These are phyloP conservation scores for Rutstroemia sp. DNA, from an alignment of 2,329 filamentous ascomycete species.

Conservation along the genomic window DNA sequence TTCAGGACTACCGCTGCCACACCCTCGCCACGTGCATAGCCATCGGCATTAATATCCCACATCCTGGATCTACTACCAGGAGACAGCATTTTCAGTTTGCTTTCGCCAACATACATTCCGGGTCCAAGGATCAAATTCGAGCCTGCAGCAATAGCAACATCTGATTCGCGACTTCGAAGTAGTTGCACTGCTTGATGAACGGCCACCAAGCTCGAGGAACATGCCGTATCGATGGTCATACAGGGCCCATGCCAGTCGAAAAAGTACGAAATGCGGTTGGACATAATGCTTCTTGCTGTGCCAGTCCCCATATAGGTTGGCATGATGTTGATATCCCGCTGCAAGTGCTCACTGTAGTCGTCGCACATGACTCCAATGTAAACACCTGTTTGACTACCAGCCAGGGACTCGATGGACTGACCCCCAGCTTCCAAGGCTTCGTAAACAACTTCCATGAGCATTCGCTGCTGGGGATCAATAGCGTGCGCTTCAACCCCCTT, in stretches of 20 bases:
- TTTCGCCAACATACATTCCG: slow-evolving; percentile 30
- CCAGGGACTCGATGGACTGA: no score
- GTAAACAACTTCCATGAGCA: no score
- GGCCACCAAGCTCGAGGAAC: slow-evolving; percentile 46
- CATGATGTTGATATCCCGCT: no score
- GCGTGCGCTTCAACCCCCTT: no score
- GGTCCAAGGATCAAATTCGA: slow-evolving; percentile 17
- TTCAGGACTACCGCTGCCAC: slow-evolving; percentile 52
- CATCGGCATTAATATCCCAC: slow-evolving; percentile 17
- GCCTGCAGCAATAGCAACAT: slow-evolving; percentile 12
- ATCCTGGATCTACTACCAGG: slow-evolving; percentile 33
- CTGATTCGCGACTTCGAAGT: slow-evolving; percentile 35
- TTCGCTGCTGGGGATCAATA: no score
- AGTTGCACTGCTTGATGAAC: slow-evolving; percentile 45
- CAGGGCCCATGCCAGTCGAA: slow-evolving; percentile 39
- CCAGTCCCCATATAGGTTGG: no score
- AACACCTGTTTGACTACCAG: no score
- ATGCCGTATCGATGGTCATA: slow-evolving; percentile 51
- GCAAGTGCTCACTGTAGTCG: no score
- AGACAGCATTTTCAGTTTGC: slow-evolving; percentile 34
- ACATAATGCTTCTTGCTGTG: no score
- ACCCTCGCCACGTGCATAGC: slow-evolving; percentile 39
- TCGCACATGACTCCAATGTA: no score
- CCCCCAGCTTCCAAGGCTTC: no score
- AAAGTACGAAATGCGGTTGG: not conserved